Percentiles rank a stretch among this genome's conserved stretches.
These are phyloP conservation scores for Oryza longistaminata DNA, from an alignment of 176 grass and related monocot genomes.

Conservation along the genomic window DNA sequence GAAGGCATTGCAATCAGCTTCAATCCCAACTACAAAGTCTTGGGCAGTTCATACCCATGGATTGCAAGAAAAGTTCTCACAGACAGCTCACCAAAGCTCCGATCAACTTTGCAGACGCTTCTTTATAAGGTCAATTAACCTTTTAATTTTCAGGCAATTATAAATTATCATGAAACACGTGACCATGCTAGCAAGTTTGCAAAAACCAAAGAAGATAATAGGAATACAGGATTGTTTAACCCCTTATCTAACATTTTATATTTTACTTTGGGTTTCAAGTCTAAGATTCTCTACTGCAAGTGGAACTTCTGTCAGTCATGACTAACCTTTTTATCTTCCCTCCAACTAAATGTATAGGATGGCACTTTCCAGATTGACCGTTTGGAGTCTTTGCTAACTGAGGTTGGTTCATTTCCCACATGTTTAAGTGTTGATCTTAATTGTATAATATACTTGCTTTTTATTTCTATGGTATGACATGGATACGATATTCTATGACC, in stretches of 20 bases:
- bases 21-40: constrained; percentile 93
- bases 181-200: constrained; percentile 24
- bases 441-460: constrained; percentile 20
- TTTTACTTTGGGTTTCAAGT: constrained; percentile 19
- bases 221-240: background rate
- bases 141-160: constrained; percentile 26
- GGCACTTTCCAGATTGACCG: constrained; percentile 86
- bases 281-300: constrained; percentile 19
- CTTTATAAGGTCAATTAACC: constrained; percentile 74
- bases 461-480: constrained; percentile 11
- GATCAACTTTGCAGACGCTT: constrained; percentile 73
- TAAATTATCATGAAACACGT: background rate
- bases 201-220: constrained; percentile 8
- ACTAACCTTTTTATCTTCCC: constrained; percentile 29
- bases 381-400: constrained; percentile 86
- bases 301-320: constrained; percentile 32
- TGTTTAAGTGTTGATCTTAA: background rate
- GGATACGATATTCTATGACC: background rate
- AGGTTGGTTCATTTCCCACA: constrained; percentile 58
- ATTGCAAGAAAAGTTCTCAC: constrained; percentile 99
- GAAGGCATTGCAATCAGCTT: constrained; percentile 94
- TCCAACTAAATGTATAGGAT: constrained; percentile 52
- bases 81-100: constrained; percentile 85
- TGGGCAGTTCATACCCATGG: constrained; percentile 97
- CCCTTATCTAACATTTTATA: background rate